phyloP scores from a whole-genome alignment of 352 stramenopile species.

The Sclerospora graminicola region DNA sequence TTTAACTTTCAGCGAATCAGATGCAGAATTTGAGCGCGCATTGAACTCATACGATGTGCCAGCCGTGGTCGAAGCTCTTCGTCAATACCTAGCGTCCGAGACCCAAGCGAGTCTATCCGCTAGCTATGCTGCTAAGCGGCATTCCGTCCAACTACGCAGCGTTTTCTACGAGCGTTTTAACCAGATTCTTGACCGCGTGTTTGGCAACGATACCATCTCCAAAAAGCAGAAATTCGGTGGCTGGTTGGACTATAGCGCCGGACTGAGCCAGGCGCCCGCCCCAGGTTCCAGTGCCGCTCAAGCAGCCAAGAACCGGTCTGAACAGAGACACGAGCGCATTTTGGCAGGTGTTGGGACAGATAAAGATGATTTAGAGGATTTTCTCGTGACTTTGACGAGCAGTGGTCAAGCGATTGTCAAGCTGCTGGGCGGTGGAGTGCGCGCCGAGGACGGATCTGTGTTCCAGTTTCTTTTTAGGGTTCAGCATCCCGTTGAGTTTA shows the following conservation, averaged over 20 bases:
- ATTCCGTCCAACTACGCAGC: constrained; percentile 66
- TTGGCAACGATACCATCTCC: constrained; percentile 59
- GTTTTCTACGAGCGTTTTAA: constrained; percentile 84
- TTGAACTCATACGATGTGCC: constrained; percentile 60
- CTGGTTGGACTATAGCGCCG: constrained; percentile 77
- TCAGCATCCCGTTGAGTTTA: constrained; percentile 70
- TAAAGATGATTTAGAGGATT: constrained; percentile 50
- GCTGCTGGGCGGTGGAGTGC: constrained; percentile 44
- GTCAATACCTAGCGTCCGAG: constrained; percentile 57
- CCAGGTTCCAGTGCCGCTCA: constrained; percentile 9
- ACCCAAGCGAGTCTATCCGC: constrained; percentile 49
- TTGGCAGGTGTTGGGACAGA: constrained; percentile 28
- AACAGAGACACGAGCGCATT: constrained; percentile 34
- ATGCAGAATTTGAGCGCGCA: constrained; percentile 60
- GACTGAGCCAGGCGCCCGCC: constrained; percentile 15
- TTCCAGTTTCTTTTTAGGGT: constrained; percentile 77
- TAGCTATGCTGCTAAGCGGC: constrained; percentile 46
- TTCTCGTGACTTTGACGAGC: constrained; percentile 32
- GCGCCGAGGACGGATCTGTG: constrained; percentile 61
- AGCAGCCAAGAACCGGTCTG: constrained; percentile 15
- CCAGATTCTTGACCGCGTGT: constrained; percentile 72
- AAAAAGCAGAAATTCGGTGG: constrained; percentile 74
- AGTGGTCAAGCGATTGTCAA: constrained; percentile 46
- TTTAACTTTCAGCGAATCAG: constrained; percentile 44
- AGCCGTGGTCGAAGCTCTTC: constrained; percentile 43